Evolutionary conservation across 306 rosid genomes (phyloP), one percentile per base, ranked within the genome.

Genomic region (Pachyrhizus erosus): DNA sequence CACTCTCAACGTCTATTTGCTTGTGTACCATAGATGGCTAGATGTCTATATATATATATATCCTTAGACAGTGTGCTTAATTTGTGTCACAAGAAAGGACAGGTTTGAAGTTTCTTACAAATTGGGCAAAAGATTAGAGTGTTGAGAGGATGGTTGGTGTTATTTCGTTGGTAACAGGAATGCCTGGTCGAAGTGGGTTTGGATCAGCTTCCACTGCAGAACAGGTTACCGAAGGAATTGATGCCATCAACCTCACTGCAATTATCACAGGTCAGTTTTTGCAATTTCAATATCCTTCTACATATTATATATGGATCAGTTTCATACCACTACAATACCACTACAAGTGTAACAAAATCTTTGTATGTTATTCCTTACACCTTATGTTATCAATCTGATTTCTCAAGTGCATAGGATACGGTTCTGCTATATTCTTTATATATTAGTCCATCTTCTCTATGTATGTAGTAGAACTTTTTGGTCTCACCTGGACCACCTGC

Each of bases 171-270:
- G 46, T 89, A 7, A 92, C 97, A 4, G 99, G 98, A 55, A 81
- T 68, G 86, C 52, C 71, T 0, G 98, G 99, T 14, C 80, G 81
- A 10, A 96, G 93, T 78, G 99, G 99, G 8, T 93, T 93, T 79
- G 99, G 98, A 75, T 96, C 98, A 68, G 91, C 97, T 62, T 89
- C 98, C 18, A 93, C 99, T 4, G 99, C 99, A 8, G 94, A 92
- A 78, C 84, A 91, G 27, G 97, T 96, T 48, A 89, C 94, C 0
- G 20, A 87, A 29, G 99, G 97, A 80, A 91, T 96, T 45, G 93
- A 96, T 75, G 98, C 90, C 12, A 57, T 58, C 76, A 86, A 83
- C 37, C 92, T 92, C 82, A 93, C 97, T 7, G 97, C 90, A 18
- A 89, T 96, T 78, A 87, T 96, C 78, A 93, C 97, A 14, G 99